Percentiles rank a stretch among this genome's conserved stretches.
Evolutionary conservation across 2,329 filamentous ascomycete species (phyloP).

Genomic region (Taxawa tesnikishii): DNA sequence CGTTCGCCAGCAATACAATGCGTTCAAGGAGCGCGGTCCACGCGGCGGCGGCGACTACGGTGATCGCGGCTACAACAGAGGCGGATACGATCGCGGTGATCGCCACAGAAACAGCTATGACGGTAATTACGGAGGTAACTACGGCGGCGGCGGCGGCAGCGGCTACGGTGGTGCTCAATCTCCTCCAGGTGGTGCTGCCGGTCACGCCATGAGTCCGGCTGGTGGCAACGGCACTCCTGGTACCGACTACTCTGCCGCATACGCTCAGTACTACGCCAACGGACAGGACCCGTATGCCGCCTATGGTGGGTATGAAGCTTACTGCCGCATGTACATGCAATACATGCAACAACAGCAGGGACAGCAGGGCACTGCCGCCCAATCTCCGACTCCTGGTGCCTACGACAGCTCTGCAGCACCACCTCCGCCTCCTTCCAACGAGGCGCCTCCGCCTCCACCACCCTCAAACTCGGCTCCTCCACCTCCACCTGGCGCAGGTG

Average conservation of each 20-base stretch:
- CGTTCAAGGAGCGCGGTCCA: slow-evolving; percentile 63
- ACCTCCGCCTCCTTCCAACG: slow-evolving; percentile 9
- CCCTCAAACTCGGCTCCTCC: slow-evolving; percentile 11
- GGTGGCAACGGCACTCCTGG: slow-evolving; percentile 14
- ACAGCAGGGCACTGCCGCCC: background rate
- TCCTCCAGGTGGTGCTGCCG: slow-evolving; percentile 18
- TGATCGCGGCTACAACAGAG: slow-evolving; percentile 23
- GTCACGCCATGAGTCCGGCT: slow-evolving; percentile 11
- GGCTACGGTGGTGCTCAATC: slow-evolving; percentile 8
- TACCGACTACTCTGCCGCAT: slow-evolving; percentile 72
- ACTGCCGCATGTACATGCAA: slow-evolving; percentile 10
- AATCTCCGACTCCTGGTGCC: slow-evolving; percentile 3
- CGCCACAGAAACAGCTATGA: slow-evolving; percentile 9
- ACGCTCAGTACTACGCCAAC: slow-evolving; percentile 55
- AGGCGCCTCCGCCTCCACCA: slow-evolving; percentile 38
- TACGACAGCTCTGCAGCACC: slow-evolving; percentile 29
- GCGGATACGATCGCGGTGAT: slow-evolving; percentile 14
- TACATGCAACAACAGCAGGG: slow-evolving; percentile 10
- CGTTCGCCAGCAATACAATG: slow-evolving; percentile 77
- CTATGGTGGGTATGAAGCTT: slow-evolving; percentile 55
- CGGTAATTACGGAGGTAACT: slow-evolving; percentile 4
- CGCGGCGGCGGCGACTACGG: slow-evolving; percentile 28
- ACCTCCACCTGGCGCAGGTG: slow-evolving; percentile 43
- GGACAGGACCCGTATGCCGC: slow-evolving; percentile 68
- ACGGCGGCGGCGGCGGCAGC: slow-evolving; percentile 7